phyloP scores from a whole-genome alignment of 31 red algal species.

The Asparagopsis taxiformis region DNA sequence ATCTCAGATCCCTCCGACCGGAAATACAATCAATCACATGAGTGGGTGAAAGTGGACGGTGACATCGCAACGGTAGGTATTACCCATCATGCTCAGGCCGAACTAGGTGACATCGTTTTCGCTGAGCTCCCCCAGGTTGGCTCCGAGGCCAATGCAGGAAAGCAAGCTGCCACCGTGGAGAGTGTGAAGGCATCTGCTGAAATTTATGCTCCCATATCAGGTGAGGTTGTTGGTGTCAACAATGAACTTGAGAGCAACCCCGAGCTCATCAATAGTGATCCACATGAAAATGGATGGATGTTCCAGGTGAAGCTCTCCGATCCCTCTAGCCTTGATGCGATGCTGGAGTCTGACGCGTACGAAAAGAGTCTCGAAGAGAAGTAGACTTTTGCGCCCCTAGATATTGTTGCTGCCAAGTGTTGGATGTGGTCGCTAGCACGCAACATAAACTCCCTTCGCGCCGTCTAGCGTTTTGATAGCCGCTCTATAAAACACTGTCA shows the following conservation, averaged over 20 bases:
- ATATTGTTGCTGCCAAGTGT: neutral
- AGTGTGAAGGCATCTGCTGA: constrained; percentile 94
- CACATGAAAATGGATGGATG: constrained; percentile 90
- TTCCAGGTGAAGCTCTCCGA: constrained; percentile 77
- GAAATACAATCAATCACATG: constrained; percentile 83
- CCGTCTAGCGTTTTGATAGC: too few relatives aligned
- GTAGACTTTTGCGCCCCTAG: too few relatives aligned
- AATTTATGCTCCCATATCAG: constrained; percentile 84
- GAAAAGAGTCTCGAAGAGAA: constrained; percentile 26
- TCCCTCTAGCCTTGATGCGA: constrained; percentile 58
- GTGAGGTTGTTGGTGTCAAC: constrained; percentile 89
- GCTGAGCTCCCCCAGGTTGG: constrained; percentile 89
- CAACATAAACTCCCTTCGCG: neutral
- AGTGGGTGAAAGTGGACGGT: constrained; percentile 88
- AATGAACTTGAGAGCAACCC: constrained; percentile 53
- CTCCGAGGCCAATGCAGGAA: constrained; percentile 28
- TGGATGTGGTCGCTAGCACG: neutral
- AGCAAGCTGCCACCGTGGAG: constrained; percentile 78
- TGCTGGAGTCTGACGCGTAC: constrained; percentile 75
- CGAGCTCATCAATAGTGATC: constrained; percentile 71
- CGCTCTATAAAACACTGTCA: too few relatives aligned
- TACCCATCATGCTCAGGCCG: constrained; percentile 76
- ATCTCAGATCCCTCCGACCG: constrained; percentile 47
- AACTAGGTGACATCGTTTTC: constrained; percentile 92
- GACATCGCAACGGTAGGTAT: constrained; percentile 89